These are phyloP conservation scores for Skeletonema costatum DNA, from an alignment of 108 stramenopile genomes.

Conservation along the genomic window DNA sequence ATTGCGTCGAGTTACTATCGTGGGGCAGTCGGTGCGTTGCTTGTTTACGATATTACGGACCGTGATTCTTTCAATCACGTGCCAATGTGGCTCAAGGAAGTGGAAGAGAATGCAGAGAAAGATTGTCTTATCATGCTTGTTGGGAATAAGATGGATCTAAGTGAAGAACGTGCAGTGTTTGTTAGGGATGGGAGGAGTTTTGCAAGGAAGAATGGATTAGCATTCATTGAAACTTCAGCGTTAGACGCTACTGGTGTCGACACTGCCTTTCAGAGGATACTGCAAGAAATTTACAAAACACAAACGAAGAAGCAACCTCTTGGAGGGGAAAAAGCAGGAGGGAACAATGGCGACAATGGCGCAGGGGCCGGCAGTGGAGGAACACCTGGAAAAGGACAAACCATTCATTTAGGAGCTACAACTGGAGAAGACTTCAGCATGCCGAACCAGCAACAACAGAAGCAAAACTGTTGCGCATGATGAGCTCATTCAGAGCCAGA, in stretches of 20 bases:
- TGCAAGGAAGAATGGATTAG: constrained; percentile 68
- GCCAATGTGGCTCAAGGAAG: constrained; percentile 82
- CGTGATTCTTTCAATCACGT: constrained; percentile 78
- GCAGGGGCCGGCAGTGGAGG: constrained; percentile 11
- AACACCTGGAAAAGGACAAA: neutral
- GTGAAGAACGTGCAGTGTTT: constrained; percentile 71
- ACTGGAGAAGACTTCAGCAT: constrained; percentile 3
- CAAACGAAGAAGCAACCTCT: constrained; percentile 61
- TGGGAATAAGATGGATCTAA: constrained; percentile 89
- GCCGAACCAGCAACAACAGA: neutral
- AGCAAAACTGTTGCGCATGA: neutral
- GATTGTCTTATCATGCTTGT: constrained; percentile 87
- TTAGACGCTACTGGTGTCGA: constrained; percentile 96
- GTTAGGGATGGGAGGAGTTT: constrained; percentile 58
- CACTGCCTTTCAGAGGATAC: constrained; percentile 95
- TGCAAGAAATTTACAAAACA: constrained; percentile 78
- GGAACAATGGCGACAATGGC: constrained; percentile 16
- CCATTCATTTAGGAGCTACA: neutral
- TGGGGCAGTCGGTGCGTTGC: constrained; percentile 90
- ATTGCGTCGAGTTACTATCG: constrained; percentile 91
- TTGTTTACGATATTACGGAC: constrained; percentile 91
- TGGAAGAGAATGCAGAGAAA: constrained; percentile 82
- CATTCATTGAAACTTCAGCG: constrained; percentile 96
- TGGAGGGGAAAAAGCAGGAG: constrained; percentile 21
- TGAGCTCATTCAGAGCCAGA: neutral